Evolutionary conservation across 129 eudicot species (phyloP), one percentile per base, ranked within the genome.

Genomic region (Centaurea solstitialis): DNA sequence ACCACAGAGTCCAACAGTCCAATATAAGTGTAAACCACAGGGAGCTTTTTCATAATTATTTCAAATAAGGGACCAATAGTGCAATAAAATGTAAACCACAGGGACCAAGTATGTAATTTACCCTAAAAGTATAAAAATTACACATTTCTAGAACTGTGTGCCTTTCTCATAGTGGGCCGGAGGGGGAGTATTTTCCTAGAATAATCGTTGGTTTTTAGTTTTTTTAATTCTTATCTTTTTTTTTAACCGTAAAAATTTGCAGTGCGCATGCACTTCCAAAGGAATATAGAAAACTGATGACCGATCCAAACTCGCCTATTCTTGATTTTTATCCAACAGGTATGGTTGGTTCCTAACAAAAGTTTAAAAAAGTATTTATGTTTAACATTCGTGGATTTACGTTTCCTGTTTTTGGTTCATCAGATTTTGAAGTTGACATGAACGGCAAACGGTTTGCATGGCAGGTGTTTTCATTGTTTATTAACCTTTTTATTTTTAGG

Each of bases 251-350:
- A 21, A 39, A 70, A 62, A 21, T 74, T 76, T 89, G 87, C 94
- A 95, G 99, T 87, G 47, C 99, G 62, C 99, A 91, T 91, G 99
- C 99, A 81, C 97, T 95, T 83, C 99, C 99, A 61, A 86, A 87
- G 82, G 86, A 87, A 13, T 95, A 95, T 77, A 88, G 97, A 88
- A 89, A 91, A 35, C 74, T 95, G 85, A 95, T 95, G 99, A 90
- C 88, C 9, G 97, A 95, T 87, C 97, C 99, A 35, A 86, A 88
- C 82, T 95, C 99, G 17, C 94, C 99, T 28, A 92, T 95, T 28
- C 85, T 89, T 74, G 98, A 94, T 82, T 95, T 95, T 76, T 95
- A 95, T 87, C 99, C 99, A 12, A 72, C 80, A 83, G 99, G 99
- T 95, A 92, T 73, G 41, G 35, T 77, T 79, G 15, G 59, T 70